Percentiles rank a stretch among this genome's conserved stretches.
phyloP scores from a whole-genome alignment of 495 filamentous ascomycete genomes.

The Rostrohypoxylon terebratum region DNA sequence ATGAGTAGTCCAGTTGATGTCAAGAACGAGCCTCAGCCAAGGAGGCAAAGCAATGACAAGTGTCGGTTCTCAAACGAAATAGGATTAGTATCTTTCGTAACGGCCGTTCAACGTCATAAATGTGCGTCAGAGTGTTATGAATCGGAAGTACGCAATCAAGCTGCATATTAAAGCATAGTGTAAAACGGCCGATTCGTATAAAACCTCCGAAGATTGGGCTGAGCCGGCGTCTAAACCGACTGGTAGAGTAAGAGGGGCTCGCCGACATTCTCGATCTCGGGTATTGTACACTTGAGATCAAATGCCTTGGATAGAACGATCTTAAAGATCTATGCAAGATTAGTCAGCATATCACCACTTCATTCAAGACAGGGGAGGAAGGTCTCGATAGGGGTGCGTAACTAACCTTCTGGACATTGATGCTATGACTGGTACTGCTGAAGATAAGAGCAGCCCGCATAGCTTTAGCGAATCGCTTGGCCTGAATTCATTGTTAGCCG shows the following conservation, averaged over 20 bases:
- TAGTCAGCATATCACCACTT: conserved; percentile 29
- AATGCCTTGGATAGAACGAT: conserved; percentile 99
- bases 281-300: conserved; percentile 98
- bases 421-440: conserved; percentile 97
- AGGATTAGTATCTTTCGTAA: conserved; percentile 31
- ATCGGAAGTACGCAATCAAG: conserved; percentile 50
- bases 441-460: conserved; percentile 98
- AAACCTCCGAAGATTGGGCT: conserved; percentile 8
- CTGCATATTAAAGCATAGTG: conserved; percentile 48
- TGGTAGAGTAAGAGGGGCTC: conserved; percentile 97
- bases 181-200: conserved; percentile 18
- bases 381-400: neutral
- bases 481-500: conserved; percentile 64
- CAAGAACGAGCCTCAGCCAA: conserved; percentile 22
- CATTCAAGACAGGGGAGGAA: neutral
- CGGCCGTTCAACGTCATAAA: conserved; percentile 43
- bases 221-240: conserved; percentile 64
- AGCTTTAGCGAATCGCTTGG: conserved; percentile 94
- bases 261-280: conserved; percentile 96
- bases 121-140: conserved; percentile 12
- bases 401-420: conserved; percentile 97
- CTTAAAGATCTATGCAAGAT: conserved; percentile 86
- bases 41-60: conserved; percentile 14
- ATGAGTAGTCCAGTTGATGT: conserved; percentile 1
- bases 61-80: conserved; percentile 3